Conservation (phyloP, 2,329 filamentous ascomycete genomes). For the Fusarium verrucosum region DNA sequence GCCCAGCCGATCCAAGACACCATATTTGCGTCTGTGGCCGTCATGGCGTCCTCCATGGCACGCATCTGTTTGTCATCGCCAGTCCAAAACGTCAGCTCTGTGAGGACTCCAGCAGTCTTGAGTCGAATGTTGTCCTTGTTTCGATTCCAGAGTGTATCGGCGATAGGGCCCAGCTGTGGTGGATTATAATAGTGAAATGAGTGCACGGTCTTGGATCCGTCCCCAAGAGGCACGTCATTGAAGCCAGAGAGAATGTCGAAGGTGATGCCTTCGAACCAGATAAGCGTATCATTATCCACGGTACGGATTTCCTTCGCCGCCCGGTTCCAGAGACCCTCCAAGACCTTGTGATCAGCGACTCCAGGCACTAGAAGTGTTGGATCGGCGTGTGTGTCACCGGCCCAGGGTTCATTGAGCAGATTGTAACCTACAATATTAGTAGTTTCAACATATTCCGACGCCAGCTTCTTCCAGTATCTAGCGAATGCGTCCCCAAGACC, state of each 20-base stretch:
- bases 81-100: background rate
- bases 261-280: background rate
- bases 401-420: slow-evolving; percentile 1
- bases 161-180: rapidly evolving
- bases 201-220: background rate
- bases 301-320: background rate
- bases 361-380: background rate
- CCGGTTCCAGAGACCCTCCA: background rate
- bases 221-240: background rate
- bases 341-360: background rate
- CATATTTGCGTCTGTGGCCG: background rate
- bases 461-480: background rate
- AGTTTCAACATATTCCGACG: background rate
- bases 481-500: background rate
- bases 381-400: background rate
- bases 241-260: background rate
- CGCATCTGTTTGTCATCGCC: background rate
- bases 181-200: background rate
- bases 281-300: background rate
- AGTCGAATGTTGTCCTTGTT: background rate
- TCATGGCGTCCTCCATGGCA: background rate
- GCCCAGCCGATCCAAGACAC: slow-evolving; percentile 1
- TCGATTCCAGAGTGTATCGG: rapidly evolving
- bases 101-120: rapidly evolving
- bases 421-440: background rate